Percentiles rank a stretch among this genome's conserved stretches.
Evolutionary conservation across 305 asterid species (phyloP).

Genomic region (Solanum aculeatissimum): DNA sequence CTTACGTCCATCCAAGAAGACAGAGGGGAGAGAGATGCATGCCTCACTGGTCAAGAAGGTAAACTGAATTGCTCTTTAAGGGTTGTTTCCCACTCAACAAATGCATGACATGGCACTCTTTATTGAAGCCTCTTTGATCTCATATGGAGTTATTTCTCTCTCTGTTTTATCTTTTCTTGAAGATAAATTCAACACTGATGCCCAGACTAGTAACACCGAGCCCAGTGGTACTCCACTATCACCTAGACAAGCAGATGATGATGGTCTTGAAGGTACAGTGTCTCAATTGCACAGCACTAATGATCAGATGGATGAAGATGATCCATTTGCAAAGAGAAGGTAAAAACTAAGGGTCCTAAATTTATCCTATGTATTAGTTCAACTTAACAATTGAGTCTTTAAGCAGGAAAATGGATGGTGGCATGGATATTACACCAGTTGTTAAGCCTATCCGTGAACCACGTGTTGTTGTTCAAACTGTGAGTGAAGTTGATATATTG

Average conservation of each 20-base stretch:
- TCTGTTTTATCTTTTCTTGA: constrained; percentile 13
- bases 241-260: constrained; percentile 62
- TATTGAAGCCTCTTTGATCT: background rate
- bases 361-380: background rate
- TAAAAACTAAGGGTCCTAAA: constrained; percentile 6
- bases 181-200: constrained; percentile 44
- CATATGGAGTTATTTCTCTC: background rate
- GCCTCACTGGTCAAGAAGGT: constrained; percentile 65
- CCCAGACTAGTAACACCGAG: constrained; percentile 22
- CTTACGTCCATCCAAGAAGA: constrained; percentile 71
- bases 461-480: constrained; percentile 91
- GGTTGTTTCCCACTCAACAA: background rate
- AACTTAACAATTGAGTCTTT: background rate
- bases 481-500: constrained; percentile 92
- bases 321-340: constrained; percentile 71
- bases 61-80: constrained; percentile 3
- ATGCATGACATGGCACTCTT: background rate
- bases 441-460: constrained; percentile 93
- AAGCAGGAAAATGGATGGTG: constrained; percentile 75
- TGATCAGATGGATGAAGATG: constrained; percentile 71
- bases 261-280: constrained; percentile 45
- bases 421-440: constrained; percentile 54
- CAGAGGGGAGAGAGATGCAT: constrained; percentile 39
- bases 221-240: constrained; percentile 53
- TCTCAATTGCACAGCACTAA: constrained; percentile 37